Conservation (phyloP, 2,329 filamentous ascomycete genomes). For the Apiospora marii region DNA sequence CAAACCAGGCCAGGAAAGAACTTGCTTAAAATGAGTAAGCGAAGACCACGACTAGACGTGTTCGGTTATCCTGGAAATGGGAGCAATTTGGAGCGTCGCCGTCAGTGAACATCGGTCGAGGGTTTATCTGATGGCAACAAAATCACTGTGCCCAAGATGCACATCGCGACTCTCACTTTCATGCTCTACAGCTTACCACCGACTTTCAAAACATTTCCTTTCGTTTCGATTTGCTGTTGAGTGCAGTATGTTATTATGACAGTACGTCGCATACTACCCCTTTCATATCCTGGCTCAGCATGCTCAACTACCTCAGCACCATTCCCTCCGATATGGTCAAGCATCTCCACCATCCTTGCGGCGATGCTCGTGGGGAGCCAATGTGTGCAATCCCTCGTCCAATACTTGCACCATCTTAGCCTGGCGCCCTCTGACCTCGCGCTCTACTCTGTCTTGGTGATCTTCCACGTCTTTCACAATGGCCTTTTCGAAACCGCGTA, state of each 20-base stretch:
- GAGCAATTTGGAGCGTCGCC: neutral
- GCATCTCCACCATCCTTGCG: neutral
- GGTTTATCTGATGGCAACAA: neutral
- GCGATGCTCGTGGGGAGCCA: neutral
- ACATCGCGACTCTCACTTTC: neutral
- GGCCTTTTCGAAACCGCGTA: constrained; percentile 31
- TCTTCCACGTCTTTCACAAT: constrained; percentile 31
- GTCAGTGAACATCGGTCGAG: neutral
- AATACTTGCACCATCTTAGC: constrained; percentile 23
- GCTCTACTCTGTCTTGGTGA: constrained; percentile 30
- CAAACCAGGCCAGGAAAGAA: too few species aligned
- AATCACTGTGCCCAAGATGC: neutral
- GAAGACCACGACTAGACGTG: neutral
- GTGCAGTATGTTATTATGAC: neutral
- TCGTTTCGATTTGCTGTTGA: neutral
- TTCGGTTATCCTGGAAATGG: neutral
- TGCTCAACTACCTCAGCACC: neutral
- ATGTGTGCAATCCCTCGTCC: neutral
- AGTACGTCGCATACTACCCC: neutral
- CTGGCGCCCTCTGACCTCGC: constrained; percentile 30
- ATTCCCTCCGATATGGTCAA: too few species aligned
- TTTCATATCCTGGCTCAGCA: neutral
- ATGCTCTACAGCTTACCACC: neutral
- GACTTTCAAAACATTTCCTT: neutral
- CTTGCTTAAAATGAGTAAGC: too few species aligned